These are phyloP conservation scores for Aspergillus sergii DNA, from an alignment of 2,329 filamentous ascomycete species.

Conservation along the genomic window DNA sequence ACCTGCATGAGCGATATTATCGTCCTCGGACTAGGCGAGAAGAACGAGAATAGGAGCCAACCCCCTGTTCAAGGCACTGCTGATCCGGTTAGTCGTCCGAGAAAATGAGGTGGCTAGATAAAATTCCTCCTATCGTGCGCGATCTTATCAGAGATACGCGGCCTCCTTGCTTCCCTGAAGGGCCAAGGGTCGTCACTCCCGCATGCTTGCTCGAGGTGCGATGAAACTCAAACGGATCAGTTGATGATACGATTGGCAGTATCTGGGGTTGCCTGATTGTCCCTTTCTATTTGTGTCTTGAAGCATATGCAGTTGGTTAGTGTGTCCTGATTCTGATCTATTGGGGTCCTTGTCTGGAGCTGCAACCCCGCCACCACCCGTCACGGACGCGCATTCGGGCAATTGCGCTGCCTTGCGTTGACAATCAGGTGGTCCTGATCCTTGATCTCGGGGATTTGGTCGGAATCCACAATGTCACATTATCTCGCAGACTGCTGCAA, in stretches of 20 bases:
- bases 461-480: neutral
- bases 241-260: neutral
- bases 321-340: neutral
- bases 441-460: constrained; percentile 2
- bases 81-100: constrained; percentile 9
- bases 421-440: neutral
- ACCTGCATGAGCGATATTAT: neutral
- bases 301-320: neutral
- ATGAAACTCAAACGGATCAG: neutral
- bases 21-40: neutral
- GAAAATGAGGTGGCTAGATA: constrained; percentile 8
- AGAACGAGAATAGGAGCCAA: neutral
- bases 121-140: constrained; percentile 16
- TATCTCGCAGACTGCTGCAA: constrained; percentile 15
- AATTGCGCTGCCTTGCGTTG: constrained; percentile 4
- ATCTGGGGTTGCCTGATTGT: neutral
- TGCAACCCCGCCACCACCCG: neutral
- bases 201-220: constrained; percentile 15
- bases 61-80: constrained; percentile 1
- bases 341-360: neutral
- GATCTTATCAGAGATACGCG: constrained; percentile 17
- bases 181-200: neutral
- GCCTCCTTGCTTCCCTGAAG: constrained; percentile 14
- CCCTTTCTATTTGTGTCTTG: neutral
- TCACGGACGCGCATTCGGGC: neutral